A percentile compares a stretch with the other conserved stretches of the same genome.
Evolutionary conservation across 164 flowering plant genomes (phyloP).

Genomic region (Macadamia integrifolia): DNA sequence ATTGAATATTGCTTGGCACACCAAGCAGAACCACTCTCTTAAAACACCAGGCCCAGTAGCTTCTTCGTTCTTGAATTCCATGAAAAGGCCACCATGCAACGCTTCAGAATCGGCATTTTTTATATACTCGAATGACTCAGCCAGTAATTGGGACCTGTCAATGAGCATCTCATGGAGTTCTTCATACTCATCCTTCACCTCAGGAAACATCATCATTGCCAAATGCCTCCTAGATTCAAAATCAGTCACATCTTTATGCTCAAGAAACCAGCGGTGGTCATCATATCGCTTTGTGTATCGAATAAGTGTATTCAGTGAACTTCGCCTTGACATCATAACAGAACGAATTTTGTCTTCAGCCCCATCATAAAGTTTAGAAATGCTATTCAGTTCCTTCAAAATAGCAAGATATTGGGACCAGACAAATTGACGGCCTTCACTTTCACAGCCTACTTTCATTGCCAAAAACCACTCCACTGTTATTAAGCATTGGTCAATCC

Average conservation of each 20-base stretch:
- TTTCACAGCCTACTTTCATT: constrained; percentile 19
- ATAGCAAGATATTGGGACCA: constrained; percentile 57
- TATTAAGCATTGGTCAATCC: constrained; percentile 38
- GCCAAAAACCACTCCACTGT: constrained; percentile 37
- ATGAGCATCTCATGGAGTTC: constrained; percentile 90
- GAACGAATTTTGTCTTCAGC: constrained; percentile 40
- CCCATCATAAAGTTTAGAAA: constrained; percentile 50
- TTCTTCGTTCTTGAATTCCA: constrained; percentile 96
- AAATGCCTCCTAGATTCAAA: constrained; percentile 77
- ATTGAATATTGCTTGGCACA: constrained; percentile 75
- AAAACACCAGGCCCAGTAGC: constrained; percentile 96
- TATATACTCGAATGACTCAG: constrained; percentile 81
- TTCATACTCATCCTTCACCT: constrained; percentile 69
- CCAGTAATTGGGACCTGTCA: constrained; percentile 70
- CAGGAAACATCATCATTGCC: constrained; percentile 74
- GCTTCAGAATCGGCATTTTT: constrained; percentile 40
- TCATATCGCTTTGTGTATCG: constrained; percentile 47
- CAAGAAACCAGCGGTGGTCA: constrained; percentile 73
- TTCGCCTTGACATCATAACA: constrained; percentile 40
- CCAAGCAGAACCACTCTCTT: constrained; percentile 90
- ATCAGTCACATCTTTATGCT: constrained; percentile 60
- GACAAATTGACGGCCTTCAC: constrained; percentile 14
- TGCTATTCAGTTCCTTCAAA: constrained; percentile 51
- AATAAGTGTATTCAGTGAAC: constrained; percentile 41
- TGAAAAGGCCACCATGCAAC: constrained; percentile 59